These are phyloP conservation scores for Candolleomyces eurysporus DNA, from an alignment of 768 basidiomycete species.

Conservation along the genomic window DNA sequence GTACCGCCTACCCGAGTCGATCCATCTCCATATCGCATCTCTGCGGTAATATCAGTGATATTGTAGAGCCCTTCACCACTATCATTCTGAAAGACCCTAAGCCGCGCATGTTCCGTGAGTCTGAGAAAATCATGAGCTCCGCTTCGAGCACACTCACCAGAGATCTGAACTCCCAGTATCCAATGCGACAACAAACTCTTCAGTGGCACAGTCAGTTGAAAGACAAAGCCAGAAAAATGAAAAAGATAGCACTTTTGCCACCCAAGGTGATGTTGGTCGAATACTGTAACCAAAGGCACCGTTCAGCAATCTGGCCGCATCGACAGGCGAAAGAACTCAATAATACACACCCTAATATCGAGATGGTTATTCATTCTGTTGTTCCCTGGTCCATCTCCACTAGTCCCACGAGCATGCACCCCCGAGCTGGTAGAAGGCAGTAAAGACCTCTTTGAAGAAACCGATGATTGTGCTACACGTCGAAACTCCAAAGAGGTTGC, in stretches of 20 bases:
- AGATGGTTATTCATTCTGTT: not conserved
- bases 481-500: too few species aligned
- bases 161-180: slow-evolving; percentile 38
- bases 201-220: not conserved
- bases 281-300: slow-evolving; percentile 16
- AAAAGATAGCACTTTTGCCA: slow-evolving; percentile 21
- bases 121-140: not conserved
- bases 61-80: slow-evolving; percentile 30
- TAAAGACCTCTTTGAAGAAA: too few species aligned
- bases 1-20: slow-evolving; percentile 30
- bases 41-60: slow-evolving; percentile 25
- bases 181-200: slow-evolving; percentile 21
- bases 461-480: too few species aligned
- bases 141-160: slow-evolving; percentile 20
- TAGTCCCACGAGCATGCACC: not conserved
- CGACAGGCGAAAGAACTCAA: not conserved
- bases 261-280: slow-evolving; percentile 29
- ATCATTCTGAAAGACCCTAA: slow-evolving; percentile 30
- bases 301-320: not conserved
- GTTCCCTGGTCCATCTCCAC: not conserved
- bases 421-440: too few species aligned
- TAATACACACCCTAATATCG: not conserved
- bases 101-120: too few species aligned
- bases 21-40: slow-evolving; percentile 32
- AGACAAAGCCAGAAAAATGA: not conserved